A percentile compares a stretch with the other conserved stretches of the same genome.
Conservation (phyloP, 2,329 filamentous ascomycete genomes). For the Hymenotorrendiella dingleyae region DNA sequence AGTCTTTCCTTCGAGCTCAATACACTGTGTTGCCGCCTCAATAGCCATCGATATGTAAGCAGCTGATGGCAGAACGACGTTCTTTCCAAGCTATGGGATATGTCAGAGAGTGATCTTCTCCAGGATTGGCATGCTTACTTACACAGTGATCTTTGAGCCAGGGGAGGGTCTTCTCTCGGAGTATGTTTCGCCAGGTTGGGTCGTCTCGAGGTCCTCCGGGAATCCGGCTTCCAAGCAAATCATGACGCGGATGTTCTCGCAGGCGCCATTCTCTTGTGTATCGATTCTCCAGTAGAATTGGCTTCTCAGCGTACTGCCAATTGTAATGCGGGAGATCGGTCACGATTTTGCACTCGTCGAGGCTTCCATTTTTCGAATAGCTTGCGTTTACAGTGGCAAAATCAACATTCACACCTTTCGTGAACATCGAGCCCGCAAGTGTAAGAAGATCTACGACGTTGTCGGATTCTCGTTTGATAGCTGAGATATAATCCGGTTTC, state of each 20-base stretch:
- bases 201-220: slow-evolving; percentile 16
- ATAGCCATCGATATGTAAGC: neutral
- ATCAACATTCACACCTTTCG: slow-evolving; percentile 41
- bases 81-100: slow-evolving; percentile 31
- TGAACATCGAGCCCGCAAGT: slow-evolving; percentile 38
- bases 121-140: too few species aligned
- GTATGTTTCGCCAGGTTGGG: slow-evolving; percentile 28
- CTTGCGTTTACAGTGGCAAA: neutral
- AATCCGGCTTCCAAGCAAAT: slow-evolving; percentile 24
- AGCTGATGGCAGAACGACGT: neutral
- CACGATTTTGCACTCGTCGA: slow-evolving; percentile 1
- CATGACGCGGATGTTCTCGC: slow-evolving; percentile 37
- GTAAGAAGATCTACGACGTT: slow-evolving; percentile 31
- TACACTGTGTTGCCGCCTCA: too few species aligned
- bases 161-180: slow-evolving; percentile 31
- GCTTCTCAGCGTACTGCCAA: slow-evolving; percentile 45
- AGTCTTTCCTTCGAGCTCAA: too few species aligned
- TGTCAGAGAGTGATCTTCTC: too few species aligned
- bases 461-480: too few species aligned
- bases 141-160: slow-evolving; percentile 47
- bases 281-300: slow-evolving; percentile 48
- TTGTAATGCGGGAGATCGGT: slow-evolving; percentile 46
- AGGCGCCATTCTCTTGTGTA: slow-evolving; percentile 38
- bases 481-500: too few species aligned
- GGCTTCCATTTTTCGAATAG: neutral